These are phyloP conservation scores for Diaporthe citrichinensis DNA, from an alignment of 2,329 filamentous ascomycete species.

Conservation along the genomic window DNA sequence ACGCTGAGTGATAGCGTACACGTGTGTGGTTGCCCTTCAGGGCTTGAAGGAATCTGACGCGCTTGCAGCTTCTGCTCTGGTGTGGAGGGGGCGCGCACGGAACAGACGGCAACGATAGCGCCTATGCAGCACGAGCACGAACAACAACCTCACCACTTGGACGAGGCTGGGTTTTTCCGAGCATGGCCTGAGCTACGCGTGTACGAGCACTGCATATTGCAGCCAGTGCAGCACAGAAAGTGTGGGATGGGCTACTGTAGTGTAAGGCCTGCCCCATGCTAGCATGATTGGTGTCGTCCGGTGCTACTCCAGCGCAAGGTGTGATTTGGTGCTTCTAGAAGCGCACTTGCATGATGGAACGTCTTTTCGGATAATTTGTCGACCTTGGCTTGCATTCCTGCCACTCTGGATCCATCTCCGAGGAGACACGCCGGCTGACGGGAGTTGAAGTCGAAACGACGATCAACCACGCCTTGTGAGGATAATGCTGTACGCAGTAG, in stretches of 20 bases:
- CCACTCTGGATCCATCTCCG: background rate
- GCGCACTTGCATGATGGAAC: slow-evolving; percentile 19
- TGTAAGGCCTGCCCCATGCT: background rate
- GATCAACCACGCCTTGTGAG: slow-evolving; percentile 24
- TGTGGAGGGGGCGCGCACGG: background rate
- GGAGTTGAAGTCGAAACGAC: background rate
- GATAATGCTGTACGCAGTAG: background rate
- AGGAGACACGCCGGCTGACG: background rate
- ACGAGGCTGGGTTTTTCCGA: slow-evolving; percentile 33
- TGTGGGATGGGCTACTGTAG: background rate
- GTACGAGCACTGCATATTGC: background rate
- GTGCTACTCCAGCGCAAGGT: background rate
- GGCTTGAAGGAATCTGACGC: slow-evolving; percentile 6
- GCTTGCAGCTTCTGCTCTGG: background rate
- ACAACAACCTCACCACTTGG: slow-evolving; percentile 3
- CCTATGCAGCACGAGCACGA: background rate
- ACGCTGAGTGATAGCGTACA: background rate
- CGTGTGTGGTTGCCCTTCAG: slow-evolving; percentile 28
- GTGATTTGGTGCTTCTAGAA: slow-evolving; percentile 35
- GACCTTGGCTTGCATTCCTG: background rate
- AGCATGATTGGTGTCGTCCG: slow-evolving; percentile 12
- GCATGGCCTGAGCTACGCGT: background rate
- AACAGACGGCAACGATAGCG: slow-evolving; percentile 17
- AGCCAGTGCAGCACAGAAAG: background rate
- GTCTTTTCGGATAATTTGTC: slow-evolving; percentile 14